Evolutionary conservation across 73 alveolate genomes (phyloP).

Genomic region (Paramecium biaurelia): DNA sequence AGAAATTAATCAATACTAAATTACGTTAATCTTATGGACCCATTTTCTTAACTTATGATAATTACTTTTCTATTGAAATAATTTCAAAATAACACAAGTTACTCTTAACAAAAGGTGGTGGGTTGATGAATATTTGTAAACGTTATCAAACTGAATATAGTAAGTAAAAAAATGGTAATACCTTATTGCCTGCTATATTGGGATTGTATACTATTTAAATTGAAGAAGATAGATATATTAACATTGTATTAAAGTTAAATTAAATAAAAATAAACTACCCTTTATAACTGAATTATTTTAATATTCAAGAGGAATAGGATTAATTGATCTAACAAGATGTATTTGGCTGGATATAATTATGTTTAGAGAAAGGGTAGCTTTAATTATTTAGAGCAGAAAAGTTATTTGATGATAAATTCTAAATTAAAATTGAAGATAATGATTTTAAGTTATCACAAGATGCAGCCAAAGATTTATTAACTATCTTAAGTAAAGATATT

Average conservation of each 20-base stretch:
- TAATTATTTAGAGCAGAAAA: neutral
- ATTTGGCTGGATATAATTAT: conserved; percentile 15
- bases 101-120: conserved; percentile 31
- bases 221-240: conserved; percentile 19
- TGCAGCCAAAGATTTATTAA: neutral
- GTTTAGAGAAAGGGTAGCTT: neutral
- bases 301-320: neutral
- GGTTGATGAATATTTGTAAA: neutral
- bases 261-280: neutral
- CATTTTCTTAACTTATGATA: neutral
- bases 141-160: neutral
- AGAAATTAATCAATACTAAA: neutral
- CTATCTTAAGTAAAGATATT: neutral
- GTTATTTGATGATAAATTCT: neutral
- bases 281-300: neutral
- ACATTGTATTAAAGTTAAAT: neutral
- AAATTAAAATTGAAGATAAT: neutral
- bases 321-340: neutral
- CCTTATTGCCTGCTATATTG: conserved; percentile 6
- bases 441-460: neutral
- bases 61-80: neutral
- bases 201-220: neutral
- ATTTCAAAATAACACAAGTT: neutral
- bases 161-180: neutral
- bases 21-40: neutral